A percentile compares a stretch with the other conserved stretches of the same genome.
phyloP scores from a whole-genome alignment of 805 yeast genomes.

The Candida succiphila region DNA sequence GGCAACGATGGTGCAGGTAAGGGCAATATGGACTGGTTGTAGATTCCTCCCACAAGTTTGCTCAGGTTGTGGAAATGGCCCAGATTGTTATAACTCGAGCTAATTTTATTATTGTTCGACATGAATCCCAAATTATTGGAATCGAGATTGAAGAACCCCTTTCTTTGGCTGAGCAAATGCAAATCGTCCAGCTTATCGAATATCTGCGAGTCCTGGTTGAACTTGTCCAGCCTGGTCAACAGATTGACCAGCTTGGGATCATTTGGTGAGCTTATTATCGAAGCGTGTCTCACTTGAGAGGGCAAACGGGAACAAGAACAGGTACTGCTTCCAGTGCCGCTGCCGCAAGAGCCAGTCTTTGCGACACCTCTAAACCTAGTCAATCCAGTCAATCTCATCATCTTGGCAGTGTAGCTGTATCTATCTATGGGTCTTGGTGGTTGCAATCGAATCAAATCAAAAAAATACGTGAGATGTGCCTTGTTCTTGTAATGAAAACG shows the following conservation, averaged over 20 bases:
- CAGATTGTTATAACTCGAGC: constrained; percentile 13
- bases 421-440: no score
- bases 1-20: not conserved
- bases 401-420: no score
- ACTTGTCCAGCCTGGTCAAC: constrained; percentile 18
- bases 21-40: not conserved
- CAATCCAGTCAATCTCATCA: no score
- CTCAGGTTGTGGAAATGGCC: constrained; percentile 19
- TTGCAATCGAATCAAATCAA: no score
- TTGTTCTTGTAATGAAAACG: no score
- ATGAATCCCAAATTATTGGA: constrained; percentile 20
- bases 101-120: constrained; percentile 16
- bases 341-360: no score
- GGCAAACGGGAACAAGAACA: no score
- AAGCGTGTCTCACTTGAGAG: constrained; percentile 17
- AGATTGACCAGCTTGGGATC: constrained; percentile 18
- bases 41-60: constrained; percentile 6
- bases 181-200: constrained; percentile 21
- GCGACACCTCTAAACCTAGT: no score
- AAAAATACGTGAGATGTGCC: no score
- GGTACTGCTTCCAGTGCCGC: no score
- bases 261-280: constrained; percentile 16
- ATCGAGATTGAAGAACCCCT: constrained; percentile 20
- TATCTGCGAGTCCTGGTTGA: constrained; percentile 15
- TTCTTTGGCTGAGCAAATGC: constrained; percentile 20